Evolutionary conservation across 805 yeast genomes (phyloP), one percentile per base, ranked within the genome.

Genomic region (Pichia exigua): DNA sequence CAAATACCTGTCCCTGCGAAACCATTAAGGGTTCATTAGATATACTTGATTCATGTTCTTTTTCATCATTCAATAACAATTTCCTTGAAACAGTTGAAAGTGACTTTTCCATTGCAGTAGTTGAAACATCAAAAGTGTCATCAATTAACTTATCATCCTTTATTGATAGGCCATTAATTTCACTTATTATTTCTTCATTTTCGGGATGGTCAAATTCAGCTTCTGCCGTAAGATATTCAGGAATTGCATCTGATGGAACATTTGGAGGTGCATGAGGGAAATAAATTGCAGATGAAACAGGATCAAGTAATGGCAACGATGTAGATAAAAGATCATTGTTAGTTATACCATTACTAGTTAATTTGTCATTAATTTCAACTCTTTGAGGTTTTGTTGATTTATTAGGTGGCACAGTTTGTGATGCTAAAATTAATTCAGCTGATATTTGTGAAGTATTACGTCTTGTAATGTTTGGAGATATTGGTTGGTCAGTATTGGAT

Each of bases 251-350:
- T 3, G 63, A 53, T n/a, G 20, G 35, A 6, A 8, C 45, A 42
- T 66, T 65, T 22, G 65, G 65, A 18, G 82, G 78, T 3, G 79
- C 76, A 62, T 83, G 87, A 3, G 90, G 90, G 51, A 81, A 75
- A 61, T 83, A 84, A 0, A 87, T 82, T 0, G 88, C 89, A 2
- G 85, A 79, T 0, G 86, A 80, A 0, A 82, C 78, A 0, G 87
- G 87, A 53, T 83, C 84, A 44, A 79, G 58, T 0, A 66, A 58
- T 21, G 65, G 57, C 26, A 63, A 21, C 8, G 57, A 50, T 21
- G 52, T 24, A 4, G 59, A 43, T 12, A 32, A 18, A 3, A n/a
- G 11, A 24, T 43, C 46, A 18, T 17, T n/a, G 17, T 12, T 21
- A 20, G 6, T 27, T 35, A 7, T 28, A 11, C 10, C 20, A 22